Evolutionary conservation across 768 basidiomycete genomes (phyloP).

Genomic region (Naematelia encephala): DNA sequence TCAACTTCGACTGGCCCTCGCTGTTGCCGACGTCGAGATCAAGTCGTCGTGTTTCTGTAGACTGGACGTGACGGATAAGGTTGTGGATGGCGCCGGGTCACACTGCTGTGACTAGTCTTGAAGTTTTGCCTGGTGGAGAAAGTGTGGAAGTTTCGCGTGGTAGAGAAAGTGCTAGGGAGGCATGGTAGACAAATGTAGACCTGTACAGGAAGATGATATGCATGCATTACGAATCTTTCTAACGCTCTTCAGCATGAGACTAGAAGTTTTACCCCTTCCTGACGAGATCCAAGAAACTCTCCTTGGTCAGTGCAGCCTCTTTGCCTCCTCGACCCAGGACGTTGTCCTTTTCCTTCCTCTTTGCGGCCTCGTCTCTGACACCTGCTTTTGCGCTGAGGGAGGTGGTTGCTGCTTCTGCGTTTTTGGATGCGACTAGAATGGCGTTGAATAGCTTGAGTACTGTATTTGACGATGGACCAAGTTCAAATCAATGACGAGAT

Average conservation of each 20-base stretch:
- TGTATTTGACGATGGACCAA: constrained; percentile 9
- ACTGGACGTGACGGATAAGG: constrained; percentile 5
- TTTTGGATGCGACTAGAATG: constrained; percentile 46
- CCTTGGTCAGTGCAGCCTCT: constrained; percentile 49
- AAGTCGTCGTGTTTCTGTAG: constrained; percentile 34
- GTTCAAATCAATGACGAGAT: background rate
- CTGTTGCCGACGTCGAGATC: constrained; percentile 31
- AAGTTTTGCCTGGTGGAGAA: too few relatives aligned
- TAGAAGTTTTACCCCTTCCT: constrained; percentile 44
- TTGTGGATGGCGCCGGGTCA: background rate
- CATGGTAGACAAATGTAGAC: too few relatives aligned
- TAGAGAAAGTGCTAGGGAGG: too few relatives aligned
- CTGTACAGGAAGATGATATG: too few relatives aligned
- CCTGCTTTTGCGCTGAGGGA: constrained; percentile 32
- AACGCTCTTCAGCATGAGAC: too few relatives aligned
- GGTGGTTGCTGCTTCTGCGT: constrained; percentile 32
- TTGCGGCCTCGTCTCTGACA: constrained; percentile 37
- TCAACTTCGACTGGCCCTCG: constrained; percentile 26
- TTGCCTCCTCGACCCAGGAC: constrained; percentile 49
- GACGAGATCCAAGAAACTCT: constrained; percentile 51
- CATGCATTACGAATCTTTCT: too few relatives aligned
- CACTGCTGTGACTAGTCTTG: background rate
- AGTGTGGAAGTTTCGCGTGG: too few relatives aligned
- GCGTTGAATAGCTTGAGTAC: constrained; percentile 53
- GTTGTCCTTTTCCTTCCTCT: constrained; percentile 50